Evolutionary conservation across 345 rosid genomes (phyloP).

Genomic region (Cardamine resedifolia): DNA sequence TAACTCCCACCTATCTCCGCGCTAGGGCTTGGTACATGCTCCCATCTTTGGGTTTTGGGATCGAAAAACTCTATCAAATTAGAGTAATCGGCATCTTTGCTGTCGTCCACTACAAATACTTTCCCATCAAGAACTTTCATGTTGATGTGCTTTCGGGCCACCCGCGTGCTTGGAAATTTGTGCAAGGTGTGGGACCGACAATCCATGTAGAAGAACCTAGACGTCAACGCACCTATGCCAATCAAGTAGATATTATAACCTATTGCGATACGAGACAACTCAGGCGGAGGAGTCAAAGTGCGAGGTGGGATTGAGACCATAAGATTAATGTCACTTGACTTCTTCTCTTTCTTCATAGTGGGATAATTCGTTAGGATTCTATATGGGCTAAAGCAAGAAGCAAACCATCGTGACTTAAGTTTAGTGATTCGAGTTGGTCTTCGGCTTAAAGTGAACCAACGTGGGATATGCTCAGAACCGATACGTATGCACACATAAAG

Average conservation of each 20-base stretch:
- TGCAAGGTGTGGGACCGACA: conserved; percentile 6
- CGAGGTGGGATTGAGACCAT: background rate
- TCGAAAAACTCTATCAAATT: background rate
- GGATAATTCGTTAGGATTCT: too few species aligned
- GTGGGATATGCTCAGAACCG: background rate
- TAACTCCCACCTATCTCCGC: background rate
- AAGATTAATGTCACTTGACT: background rate
- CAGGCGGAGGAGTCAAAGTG: background rate
- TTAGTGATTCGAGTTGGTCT: background rate
- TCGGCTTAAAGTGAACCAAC: conserved; percentile 1
- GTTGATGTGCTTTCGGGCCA: fast-evolving
- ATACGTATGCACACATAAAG: background rate
- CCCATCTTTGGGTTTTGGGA: conserved; percentile 18
- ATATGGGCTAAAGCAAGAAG: background rate
- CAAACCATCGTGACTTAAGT: background rate
- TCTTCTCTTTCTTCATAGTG: background rate
- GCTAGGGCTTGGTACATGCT: background rate
- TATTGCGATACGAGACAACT: background rate
- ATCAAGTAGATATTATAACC: background rate
- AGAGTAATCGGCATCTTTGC: too few species aligned
- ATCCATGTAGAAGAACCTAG: background rate
- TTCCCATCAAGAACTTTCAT: conserved; percentile 13
- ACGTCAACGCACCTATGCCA: background rate
- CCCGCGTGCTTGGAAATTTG: background rate
- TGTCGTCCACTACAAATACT: background rate